Evolutionary conservation across 805 yeast genomes (phyloP).

Genomic region (Zygosaccharomyces kombuchaensis): DNA sequence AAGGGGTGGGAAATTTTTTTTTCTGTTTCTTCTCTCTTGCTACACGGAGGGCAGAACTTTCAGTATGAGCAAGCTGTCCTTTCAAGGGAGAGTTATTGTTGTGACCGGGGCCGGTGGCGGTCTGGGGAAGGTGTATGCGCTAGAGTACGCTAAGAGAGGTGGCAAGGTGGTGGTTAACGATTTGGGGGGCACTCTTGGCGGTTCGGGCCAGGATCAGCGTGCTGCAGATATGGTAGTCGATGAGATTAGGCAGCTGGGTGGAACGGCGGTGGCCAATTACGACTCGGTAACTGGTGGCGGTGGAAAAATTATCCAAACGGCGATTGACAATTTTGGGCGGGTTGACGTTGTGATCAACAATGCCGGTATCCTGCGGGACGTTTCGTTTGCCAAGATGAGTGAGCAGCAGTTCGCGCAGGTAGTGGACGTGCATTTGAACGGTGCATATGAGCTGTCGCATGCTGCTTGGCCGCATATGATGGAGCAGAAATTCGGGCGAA

Average conservation of each 20-base stretch:
- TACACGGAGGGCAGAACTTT: not conserved
- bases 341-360: constrained; percentile 88
- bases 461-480: constrained; percentile 92
- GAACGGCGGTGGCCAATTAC: constrained; percentile 88
- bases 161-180: constrained; percentile 96
- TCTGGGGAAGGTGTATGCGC: constrained; percentile 81
- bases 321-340: constrained; percentile 79
- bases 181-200: constrained; percentile 77
- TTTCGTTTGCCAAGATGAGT: constrained; percentile 80
- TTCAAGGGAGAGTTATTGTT: constrained; percentile 82
- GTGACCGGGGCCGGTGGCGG: constrained; percentile 99
- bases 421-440: constrained; percentile 82
- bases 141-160: constrained; percentile 83
- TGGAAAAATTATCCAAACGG: constrained; percentile 78
- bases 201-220: constrained; percentile 61
- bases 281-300: constrained; percentile 84
- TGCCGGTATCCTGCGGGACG: constrained; percentile 91
- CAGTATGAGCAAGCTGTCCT: constrained; percentile 37
- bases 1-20: not conserved
- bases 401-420: constrained; percentile 76
- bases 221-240: constrained; percentile 90
- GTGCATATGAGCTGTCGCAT: constrained; percentile 76
- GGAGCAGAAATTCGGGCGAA: constrained; percentile 81
- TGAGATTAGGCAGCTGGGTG: constrained; percentile 70
- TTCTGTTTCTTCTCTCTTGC: too few relatives aligned